Conservation (phyloP, 805 yeast species). For the Yarrowia osloensis region DNA sequence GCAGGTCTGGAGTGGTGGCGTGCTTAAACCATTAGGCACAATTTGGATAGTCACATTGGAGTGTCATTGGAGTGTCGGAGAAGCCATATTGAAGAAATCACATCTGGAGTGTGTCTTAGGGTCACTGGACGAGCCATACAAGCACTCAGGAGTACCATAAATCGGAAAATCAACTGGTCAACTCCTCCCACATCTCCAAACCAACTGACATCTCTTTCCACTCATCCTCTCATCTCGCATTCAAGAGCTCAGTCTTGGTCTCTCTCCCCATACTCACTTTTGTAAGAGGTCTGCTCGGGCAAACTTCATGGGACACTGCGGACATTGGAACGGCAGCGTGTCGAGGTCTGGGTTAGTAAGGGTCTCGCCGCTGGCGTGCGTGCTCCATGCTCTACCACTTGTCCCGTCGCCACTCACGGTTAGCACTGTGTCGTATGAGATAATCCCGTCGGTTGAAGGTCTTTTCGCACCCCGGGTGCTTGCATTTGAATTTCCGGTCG, state of each 20-base stretch:
- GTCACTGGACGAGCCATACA: too few species aligned
- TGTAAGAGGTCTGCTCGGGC: constrained; percentile 29
- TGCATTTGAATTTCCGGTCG: constrained; percentile 41
- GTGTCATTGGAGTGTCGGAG: too few species aligned
- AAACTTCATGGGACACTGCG: constrained; percentile 31
- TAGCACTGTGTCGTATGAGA: constrained; percentile 41
- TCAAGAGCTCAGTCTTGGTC: neutral
- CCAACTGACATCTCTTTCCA: too few species aligned
- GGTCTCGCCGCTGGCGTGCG: neutral
- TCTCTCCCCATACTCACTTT: constrained; percentile 26
- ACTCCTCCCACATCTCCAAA: too few species aligned
- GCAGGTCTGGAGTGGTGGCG: neutral
- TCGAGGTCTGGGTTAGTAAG: constrained; percentile 33
- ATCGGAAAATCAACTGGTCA: too few species aligned
- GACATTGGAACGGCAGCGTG: constrained; percentile 36
- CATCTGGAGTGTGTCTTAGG: too few species aligned
- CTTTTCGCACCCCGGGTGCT: constrained; percentile 41
- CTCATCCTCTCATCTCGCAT: neutral
- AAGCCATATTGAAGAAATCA: too few species aligned
- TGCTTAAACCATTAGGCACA: too few species aligned
- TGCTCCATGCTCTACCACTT: neutral
- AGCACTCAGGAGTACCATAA: too few species aligned
- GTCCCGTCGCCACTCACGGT: constrained; percentile 29
- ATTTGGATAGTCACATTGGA: too few species aligned
- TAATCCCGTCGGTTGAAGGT: constrained; percentile 42